Evolutionary conservation across 2,329 filamentous ascomycete species (phyloP).

Genomic region (Penicillium sclerotiorum): DNA sequence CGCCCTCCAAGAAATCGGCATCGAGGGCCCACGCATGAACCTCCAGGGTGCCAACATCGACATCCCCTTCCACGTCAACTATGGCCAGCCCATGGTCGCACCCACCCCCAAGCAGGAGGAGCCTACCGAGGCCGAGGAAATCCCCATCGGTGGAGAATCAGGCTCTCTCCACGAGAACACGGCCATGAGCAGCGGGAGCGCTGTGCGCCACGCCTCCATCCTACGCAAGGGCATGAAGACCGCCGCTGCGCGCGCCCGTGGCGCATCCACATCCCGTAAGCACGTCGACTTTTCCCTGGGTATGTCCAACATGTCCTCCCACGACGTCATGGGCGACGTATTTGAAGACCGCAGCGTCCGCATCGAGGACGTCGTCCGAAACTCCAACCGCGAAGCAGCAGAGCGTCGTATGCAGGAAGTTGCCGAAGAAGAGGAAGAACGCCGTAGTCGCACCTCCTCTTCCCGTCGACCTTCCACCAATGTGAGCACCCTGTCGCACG

Average conservation of each 20-base stretch:
- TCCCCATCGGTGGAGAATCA: constrained; percentile 25
- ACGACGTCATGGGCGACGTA: constrained; percentile 65
- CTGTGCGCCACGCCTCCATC: constrained; percentile 53
- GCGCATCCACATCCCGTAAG: constrained; percentile 63
- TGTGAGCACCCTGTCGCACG: constrained; percentile 27
- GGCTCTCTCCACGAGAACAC: constrained; percentile 33
- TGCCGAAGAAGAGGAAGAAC: constrained; percentile 36
- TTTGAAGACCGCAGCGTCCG: constrained; percentile 58
- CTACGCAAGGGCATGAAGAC: constrained; percentile 54
- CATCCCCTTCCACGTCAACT: constrained; percentile 66
- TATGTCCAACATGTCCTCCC: constrained; percentile 61
- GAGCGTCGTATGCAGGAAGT: constrained; percentile 43
- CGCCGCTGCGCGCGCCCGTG: constrained; percentile 52
- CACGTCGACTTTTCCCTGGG: constrained; percentile 73
- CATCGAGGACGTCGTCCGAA: constrained; percentile 44
- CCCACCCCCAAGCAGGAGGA: constrained; percentile 50
- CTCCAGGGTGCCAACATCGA: constrained; percentile 68
- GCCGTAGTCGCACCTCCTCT: constrained; percentile 31
- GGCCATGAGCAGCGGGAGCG: constrained; percentile 29
- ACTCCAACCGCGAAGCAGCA: constrained; percentile 42
- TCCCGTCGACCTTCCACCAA: constrained; percentile 29
- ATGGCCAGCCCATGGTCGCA: constrained; percentile 50
- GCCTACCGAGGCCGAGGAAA: constrained; percentile 41
- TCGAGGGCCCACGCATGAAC: constrained; percentile 78
- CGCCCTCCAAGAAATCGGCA: constrained; percentile 78